Evolutionary conservation across 164 flowering plant genomes (phyloP), one percentile per base, ranked within the genome.

Genomic region (Tinospora cordifolia): DNA sequence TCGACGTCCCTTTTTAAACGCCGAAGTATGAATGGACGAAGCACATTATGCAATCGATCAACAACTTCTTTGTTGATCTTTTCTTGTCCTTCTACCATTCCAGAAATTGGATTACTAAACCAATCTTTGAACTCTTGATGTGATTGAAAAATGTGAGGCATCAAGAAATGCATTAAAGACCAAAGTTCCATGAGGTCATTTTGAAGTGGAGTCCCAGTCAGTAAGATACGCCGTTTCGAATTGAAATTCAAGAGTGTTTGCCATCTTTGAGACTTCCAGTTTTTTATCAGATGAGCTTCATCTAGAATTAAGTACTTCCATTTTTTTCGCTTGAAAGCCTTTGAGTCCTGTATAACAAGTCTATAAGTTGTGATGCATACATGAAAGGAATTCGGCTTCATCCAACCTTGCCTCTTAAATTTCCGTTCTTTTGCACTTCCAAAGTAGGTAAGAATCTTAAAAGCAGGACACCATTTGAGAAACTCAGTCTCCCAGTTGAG

Each of bases 201-300:
- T 84, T 95, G 99, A 70, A 95, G 76, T 14, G 99, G 99, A 10
- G 99, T 95, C 69, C 99, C 99, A 39, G 99, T 95, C 77, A 92
- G 81, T 62, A 95, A 81, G 68, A 95, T 92, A 13, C 99, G 89
- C 62, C 99, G 81, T 75, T 92, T 95, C 6, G 98, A 90, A 70
- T 95, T 93, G 81, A 95, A 95, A 76, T 95, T 95, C 66, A 95
- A 80, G 68, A 95, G 93, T 51, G 99, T 95, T 83, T 95, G 99
- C 99, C 99, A 95, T 75, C 99, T 87, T 78, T 95, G 99, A 7
- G 99, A 95, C 78, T 95, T 95, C 99, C 99, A 95, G 76, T 95
- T 95, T 74, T 95, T 95, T 67, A 95, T 95, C 40, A 95, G 77
- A 86, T 95, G 99, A 73, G 99, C 99, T 84, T 95, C 99, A 81